Evolutionary conservation across 441 rosid genomes (phyloP), one percentile per base, ranked within the genome.

Genomic region (Pelargonium myrrhifolium): DNA sequence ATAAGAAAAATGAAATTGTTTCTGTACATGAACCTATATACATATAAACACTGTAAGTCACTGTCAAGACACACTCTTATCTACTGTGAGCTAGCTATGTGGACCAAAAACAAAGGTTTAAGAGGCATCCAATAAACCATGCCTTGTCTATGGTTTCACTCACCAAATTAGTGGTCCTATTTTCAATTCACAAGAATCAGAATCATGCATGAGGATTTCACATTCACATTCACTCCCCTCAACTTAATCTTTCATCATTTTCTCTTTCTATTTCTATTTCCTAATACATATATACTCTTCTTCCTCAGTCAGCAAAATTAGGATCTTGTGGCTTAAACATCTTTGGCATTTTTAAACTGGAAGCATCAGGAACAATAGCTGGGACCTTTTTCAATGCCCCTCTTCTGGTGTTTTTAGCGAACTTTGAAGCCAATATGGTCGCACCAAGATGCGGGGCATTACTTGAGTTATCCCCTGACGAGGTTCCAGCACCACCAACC

Each of bases 321-420:
- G 83, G 89, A 40, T 86, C 90, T 60, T 86, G 79, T 47, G 88
- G 94, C 75, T 88, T 89, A n/a, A 80, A 74, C 66, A 88, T 62
- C 76, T 79, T 80, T 12, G 92, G 87, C 85, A 89, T 87, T 74
- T 85, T 76, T 66, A 84, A 75, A 79, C 87, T 83, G 64, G 31
- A 71, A 55, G 51, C 59, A 84, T 75, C 91, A 91, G 73, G 88
- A 89, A 3, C 95, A 96, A 69, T 87, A 94, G 66, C 88, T 96
- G 0, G 96, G 98, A 73, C 91, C 89, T 63, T 17, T 86, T 60
- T 86, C 75, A 83, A 88, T 51, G 82, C 87, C 51, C 94, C 93
- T 81, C 86, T 83, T 84, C 93, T 64, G 12, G 99, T 86, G 75
- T 87, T 91, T 35, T 96, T 89, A 26, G 98, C 98, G 69, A 90